Evolutionary conservation across 805 yeast genomes (phyloP), one percentile per base, ranked within the genome.

Genomic region (Metschnikowia dekortorum): DNA sequence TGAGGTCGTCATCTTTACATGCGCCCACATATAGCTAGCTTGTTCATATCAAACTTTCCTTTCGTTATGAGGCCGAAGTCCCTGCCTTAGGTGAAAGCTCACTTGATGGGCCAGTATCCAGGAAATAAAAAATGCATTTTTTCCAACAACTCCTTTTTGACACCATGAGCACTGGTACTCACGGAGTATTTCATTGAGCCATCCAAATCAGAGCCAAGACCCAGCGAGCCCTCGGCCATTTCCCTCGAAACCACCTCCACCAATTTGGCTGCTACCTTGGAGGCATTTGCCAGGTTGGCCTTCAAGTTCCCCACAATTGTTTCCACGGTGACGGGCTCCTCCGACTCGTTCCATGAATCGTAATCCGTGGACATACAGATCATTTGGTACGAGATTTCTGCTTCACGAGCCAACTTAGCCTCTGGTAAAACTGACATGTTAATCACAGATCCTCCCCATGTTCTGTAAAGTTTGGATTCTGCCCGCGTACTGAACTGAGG

Each of bases 381-480:
- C 97, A 94, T 94, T 70, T 92, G 98, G 71, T 94, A 94, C 30
- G 96, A 79, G 57, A 94, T 85, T 70, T 94, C 99, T 41, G 98
- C 97, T 72, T 94, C 99, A 64, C 95, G 82, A 3, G 99, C 99
- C 56, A 94, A 79, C 68, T 94, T 94, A 37, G 96, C 85, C 74
- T 94, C 99, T n/a, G 99, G 99, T 52, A 94, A 71, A 50, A 89
- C 94, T 46, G 95, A 85, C 99, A 94, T 94, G 75, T 94, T 94
- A 68, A 94, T 94, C 49, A 94, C 95, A 33, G 90, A 82, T 7
- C 96, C 98, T 50, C 96, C 97, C 85, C 94, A 87, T 34, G 87
- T 72, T 54, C 80, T 70, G 75, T 94, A 94, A 71, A 94, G 70
- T 65, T 80, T 80, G 11, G 97, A 90, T 72, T 94, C 99, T 8